Conservation (phyloP, 148 eudicot genomes). For the Amaranthus palmeri region DNA sequence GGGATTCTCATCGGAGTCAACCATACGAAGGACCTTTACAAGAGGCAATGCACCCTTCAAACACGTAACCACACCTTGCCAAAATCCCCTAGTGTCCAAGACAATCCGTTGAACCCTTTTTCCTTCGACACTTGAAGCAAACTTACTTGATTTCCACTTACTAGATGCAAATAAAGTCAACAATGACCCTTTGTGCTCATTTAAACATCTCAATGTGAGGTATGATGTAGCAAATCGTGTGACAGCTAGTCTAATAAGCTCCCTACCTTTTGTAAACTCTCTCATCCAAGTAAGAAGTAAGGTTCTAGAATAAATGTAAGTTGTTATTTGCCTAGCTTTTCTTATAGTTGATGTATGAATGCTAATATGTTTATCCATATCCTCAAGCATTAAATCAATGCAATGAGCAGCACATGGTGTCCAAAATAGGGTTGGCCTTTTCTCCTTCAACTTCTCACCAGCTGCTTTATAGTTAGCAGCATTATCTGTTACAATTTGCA, state of each 20-base stretch:
- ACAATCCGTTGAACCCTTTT: background rate
- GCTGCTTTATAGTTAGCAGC: constrained; percentile 18
- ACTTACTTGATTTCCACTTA: background rate
- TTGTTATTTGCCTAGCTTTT: background rate
- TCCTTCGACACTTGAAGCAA: background rate
- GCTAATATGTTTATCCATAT: background rate
- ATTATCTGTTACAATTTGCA: constrained; percentile 11
- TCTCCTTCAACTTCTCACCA: constrained; percentile 12
- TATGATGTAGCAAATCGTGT: background rate
- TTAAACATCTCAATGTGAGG: background rate
- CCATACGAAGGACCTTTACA: background rate
- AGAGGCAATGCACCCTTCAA: constrained; percentile 3
- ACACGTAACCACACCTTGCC: background rate
- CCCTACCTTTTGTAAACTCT: background rate
- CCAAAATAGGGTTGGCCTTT: background rate
- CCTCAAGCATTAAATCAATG: background rate
- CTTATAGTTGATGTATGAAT: background rate
- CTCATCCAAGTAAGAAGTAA: background rate
- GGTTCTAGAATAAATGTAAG: constrained; percentile 3
- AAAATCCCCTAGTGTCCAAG: background rate
- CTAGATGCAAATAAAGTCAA: background rate
- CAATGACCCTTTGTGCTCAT: background rate
- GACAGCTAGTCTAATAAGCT: background rate
- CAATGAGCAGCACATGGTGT: background rate
- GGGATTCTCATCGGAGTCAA: background rate